Percentiles rank a stretch among this genome's conserved stretches.
phyloP scores from a whole-genome alignment of 148 eudicot genomes.

The Chenopodium berlandieri region DNA sequence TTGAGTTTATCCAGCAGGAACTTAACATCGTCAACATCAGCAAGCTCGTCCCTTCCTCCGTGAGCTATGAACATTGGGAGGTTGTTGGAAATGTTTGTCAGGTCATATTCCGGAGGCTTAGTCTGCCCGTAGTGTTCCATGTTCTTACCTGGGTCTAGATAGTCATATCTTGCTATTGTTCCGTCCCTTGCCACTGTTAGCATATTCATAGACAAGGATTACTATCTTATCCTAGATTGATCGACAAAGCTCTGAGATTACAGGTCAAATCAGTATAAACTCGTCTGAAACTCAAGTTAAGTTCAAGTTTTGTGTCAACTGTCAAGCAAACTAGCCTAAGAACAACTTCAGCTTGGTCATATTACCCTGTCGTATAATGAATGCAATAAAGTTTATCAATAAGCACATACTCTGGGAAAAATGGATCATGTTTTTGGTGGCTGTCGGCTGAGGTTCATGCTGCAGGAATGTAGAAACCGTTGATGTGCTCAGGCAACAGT shows the following conservation, averaged over 20 bases:
- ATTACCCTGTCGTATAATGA: neutral
- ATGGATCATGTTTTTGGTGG: slow-evolving; percentile 80
- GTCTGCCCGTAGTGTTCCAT: slow-evolving; percentile 47
- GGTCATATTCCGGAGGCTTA: slow-evolving; percentile 48
- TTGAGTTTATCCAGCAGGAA: slow-evolving; percentile 40
- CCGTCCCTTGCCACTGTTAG: slow-evolving; percentile 54
- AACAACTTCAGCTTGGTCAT: neutral
- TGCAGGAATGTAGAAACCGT: slow-evolving; percentile 33
- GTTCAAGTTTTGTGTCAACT: neutral
- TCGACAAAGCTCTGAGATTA: neutral
- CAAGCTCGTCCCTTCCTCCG: slow-evolving; percentile 58
- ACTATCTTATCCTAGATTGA: neutral
- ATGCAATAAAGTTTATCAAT: neutral
- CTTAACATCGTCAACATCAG: slow-evolving; percentile 56
- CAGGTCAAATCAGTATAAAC: neutral
- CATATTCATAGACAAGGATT: neutral
- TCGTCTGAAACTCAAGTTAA: neutral
- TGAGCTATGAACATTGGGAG: slow-evolving; percentile 52
- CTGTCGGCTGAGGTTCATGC: slow-evolving; percentile 60
- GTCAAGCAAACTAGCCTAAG: neutral
- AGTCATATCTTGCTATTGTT: slow-evolving; percentile 49
- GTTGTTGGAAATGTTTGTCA: slow-evolving; percentile 45
- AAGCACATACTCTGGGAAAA: slow-evolving; percentile 66
- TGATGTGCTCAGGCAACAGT: slow-evolving; percentile 63
- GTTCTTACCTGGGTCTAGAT: slow-evolving; percentile 36